Evolutionary conservation across 1,284 basidiomycete genomes (phyloP), one percentile per base, ranked within the genome.

Genomic region (Pyrrhoderma noxium): DNA sequence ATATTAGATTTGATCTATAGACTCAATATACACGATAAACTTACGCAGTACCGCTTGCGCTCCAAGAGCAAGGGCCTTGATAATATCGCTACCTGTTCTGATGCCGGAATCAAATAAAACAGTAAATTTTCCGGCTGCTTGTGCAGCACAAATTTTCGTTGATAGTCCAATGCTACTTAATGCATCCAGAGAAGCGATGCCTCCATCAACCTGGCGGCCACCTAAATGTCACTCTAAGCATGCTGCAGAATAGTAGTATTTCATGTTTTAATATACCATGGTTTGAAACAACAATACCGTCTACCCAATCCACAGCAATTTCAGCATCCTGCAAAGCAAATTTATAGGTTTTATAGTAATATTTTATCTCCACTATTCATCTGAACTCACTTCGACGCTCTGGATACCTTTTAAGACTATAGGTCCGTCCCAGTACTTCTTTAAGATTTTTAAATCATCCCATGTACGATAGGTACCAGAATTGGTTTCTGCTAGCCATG

Each of bases 61-160:
- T 38, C 82, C 82, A 0, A 85, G 65, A 1, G 83, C 80, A n/a
- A 85, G 62, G 0, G 86, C 86, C 65, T 89, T 89, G 64, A 89
- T 74, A 41, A 89, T 76, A 55, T 90, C 87, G 47, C 79, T 76
- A 2, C 84, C 87, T 1, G 79, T 83, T 34, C 88, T 77, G 53
- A 90, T 79, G 2, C 87, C 87, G 2, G 85, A 89, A 61, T 91
- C 87, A 60, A 90, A 90, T 3, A 92, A 67, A 25, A 92, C 69
- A 0, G 82, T 81, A 44, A 91, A 68, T 46, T 74, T 77, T 1
- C 79, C 78, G 1, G 71, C 64, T 27, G 69, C 60, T 59, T 85
- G 83, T 0, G 82, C 82, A 0, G 67, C 70, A 45, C 69, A 69
- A 50, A 89, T 71, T 56, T 75, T 77, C 19, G 67, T 66, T 21